Evolutionary conservation across 2,329 filamentous ascomycete genomes (phyloP).

Genomic region (Tolypocladium tundrense): DNA sequence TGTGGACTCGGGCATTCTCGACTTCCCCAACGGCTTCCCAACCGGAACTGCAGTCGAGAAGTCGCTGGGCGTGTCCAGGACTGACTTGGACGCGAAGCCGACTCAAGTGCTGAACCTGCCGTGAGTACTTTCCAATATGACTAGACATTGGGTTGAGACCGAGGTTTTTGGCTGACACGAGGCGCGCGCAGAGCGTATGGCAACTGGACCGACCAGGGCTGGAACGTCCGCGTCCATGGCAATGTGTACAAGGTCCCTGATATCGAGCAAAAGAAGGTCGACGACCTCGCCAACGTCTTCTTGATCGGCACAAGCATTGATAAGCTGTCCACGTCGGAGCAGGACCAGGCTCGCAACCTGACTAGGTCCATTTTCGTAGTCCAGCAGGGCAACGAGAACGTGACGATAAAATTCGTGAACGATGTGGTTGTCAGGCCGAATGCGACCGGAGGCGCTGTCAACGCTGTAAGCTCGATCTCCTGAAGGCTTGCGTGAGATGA

Average conservation of each 20-base stretch:
- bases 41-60: slow-evolving; percentile 50
- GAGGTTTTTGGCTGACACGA: background rate
- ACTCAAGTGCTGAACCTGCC: slow-evolving; percentile 64
- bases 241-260: slow-evolving; percentile 75
- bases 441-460: slow-evolving; percentile 40
- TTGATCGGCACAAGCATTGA: slow-evolving; percentile 54
- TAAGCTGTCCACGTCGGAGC: slow-evolving; percentile 46
- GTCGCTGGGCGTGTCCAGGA: slow-evolving; percentile 47
- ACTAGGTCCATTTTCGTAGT: slow-evolving; percentile 67
- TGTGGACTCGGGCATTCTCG: slow-evolving; percentile 52
- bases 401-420: slow-evolving; percentile 48
- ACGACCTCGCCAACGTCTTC: slow-evolving; percentile 61
- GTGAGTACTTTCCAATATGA: slow-evolving; percentile 17
- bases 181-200: slow-evolving; percentile 40
- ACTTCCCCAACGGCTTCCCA: slow-evolving; percentile 59
- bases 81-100: slow-evolving; percentile 50
- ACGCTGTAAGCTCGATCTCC: slow-evolving; percentile 21
- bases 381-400: slow-evolving; percentile 55
- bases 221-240: slow-evolving; percentile 67
- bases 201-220: slow-evolving; percentile 71
- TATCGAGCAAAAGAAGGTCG: slow-evolving; percentile 51
- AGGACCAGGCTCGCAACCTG: slow-evolving; percentile 61
- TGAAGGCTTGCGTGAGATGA: background rate
- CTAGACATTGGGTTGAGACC: background rate
- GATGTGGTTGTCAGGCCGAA: slow-evolving; percentile 38